These are phyloP conservation scores for Pharus latifolius DNA, from an alignment of 176 grass and related monocot species.

Conservation along the genomic window DNA sequence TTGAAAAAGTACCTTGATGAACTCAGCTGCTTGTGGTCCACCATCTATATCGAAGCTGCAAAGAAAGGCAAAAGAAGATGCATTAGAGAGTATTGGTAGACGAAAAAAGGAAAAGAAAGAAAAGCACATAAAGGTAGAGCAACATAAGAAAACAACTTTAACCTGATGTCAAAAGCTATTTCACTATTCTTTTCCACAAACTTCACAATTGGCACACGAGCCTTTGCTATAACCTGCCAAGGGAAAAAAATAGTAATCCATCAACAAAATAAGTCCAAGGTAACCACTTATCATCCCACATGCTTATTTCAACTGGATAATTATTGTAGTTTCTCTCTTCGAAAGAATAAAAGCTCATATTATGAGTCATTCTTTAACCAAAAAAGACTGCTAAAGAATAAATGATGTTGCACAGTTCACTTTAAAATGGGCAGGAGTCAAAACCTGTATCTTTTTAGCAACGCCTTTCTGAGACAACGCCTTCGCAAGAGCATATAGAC, in stretches of 20 bases:
- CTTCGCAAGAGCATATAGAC: constrained; percentile 84
- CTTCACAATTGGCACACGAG: constrained; percentile 95
- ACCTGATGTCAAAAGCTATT: constrained; percentile 98
- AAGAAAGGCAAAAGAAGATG: constrained; percentile 14
- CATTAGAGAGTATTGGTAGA: background rate
- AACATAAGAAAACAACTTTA: constrained; percentile 8
- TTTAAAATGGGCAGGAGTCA: background rate
- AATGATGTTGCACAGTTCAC: background rate
- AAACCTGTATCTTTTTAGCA: constrained; percentile 88
- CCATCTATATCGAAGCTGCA: constrained; percentile 93
- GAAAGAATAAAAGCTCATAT: background rate
- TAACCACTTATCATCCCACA: background rate
- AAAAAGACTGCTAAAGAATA: background rate
- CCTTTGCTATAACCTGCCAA: constrained; percentile 93
- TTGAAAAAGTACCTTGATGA: constrained; percentile 71
- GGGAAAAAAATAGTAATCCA: constrained; percentile 9
- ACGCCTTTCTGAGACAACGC: constrained; percentile 79
- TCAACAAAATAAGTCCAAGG: background rate
- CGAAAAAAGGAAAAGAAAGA: background rate
- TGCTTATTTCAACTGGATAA: background rate
- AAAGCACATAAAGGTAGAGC: background rate
- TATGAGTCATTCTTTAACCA: constrained; percentile 6
- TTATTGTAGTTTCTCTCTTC: background rate
- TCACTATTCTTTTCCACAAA: constrained; percentile 82
- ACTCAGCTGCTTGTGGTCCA: constrained; percentile 82